phyloP scores from a whole-genome alignment of 2,329 filamentous ascomycete genomes.

The Fusarium poae region DNA sequence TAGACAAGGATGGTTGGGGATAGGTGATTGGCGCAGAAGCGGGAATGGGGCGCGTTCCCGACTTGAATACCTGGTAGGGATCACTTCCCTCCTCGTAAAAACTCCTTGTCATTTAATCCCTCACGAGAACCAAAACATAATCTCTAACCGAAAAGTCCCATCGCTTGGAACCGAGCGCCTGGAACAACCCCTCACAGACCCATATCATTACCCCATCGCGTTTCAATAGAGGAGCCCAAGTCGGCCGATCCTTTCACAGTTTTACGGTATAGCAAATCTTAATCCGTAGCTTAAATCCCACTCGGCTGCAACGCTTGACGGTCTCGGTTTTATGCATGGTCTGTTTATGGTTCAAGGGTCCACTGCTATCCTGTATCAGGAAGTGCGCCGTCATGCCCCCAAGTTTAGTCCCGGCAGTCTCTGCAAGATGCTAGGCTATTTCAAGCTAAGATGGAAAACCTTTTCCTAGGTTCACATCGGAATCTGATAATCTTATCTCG shows the following conservation, averaged over 20 bases:
- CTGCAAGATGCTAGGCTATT: background rate
- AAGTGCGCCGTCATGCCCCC: conserved; percentile 1
- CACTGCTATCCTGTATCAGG: background rate
- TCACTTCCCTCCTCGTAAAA: background rate
- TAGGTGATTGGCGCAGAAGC: too few species aligned
- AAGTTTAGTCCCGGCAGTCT: conserved; percentile 7
- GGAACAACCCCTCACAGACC: background rate
- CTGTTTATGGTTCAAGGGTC: background rate
- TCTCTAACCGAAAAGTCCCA: background rate
- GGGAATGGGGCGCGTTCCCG: too few species aligned
- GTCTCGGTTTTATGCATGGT: background rate
- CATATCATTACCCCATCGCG: background rate
- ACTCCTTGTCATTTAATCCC: background rate
- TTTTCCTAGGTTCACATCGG: too few species aligned
- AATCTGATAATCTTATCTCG: conserved; percentile 30
- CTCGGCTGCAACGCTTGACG: background rate
- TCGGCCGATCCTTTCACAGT: background rate
- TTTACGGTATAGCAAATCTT: background rate
- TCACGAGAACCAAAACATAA: background rate
- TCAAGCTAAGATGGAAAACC: background rate
- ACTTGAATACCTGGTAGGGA: too few species aligned
- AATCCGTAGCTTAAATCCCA: background rate
- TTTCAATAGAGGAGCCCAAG: background rate
- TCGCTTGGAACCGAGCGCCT: conserved; percentile 1
- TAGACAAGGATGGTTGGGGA: too few species aligned